Evolutionary conservation across 1,284 basidiomycete genomes (phyloP), one percentile per base, ranked within the genome.

Genomic region (Neotropicomus parvogracilis): DNA sequence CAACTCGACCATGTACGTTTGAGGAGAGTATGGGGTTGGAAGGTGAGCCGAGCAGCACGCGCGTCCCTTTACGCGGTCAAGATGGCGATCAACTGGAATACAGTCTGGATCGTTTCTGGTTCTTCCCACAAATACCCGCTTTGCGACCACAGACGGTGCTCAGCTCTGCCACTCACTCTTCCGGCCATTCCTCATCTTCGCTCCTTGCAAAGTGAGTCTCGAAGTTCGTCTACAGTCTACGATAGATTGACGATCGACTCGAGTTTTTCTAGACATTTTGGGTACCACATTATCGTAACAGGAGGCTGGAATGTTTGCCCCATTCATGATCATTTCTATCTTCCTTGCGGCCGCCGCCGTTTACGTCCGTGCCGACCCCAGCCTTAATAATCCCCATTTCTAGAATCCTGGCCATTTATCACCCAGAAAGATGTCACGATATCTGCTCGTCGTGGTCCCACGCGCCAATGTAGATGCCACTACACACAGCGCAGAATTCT

Each of bases 371-470:
- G 81, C 81, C 17, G 74, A 78, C 36, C 77, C 79, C 6, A 64
- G 56, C n/a, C 85, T 85, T 16, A 75, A 54, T 33, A 69, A 62
- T 20, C 32, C 47, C 47, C n/a, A 40, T 35, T 29, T 34, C 29
- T 29, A 19, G 24, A 34, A 31, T 17, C 11, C 28, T 32, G 33
- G 10, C n/a, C 17, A 34, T 37, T 52, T 24, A 26, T 46, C 16
- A 6, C 11, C 7, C 17, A 50, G 21, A 28, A 37, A 26, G 20
- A 31, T 79, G 28, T 77, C 85, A 32, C 85, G 77, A 56, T 84
- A 87, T 59, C 87, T 82, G 49, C 88, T 82, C 2, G 80, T 80
- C 16, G 40, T 31, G 8, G 32, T 28, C 17, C 33, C 52, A 17
- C 44, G 24, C 7, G 24, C 34, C 24, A 27, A 51, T 16, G 37